Evolutionary conservation across 2,329 filamentous ascomycete genomes (phyloP).

Genomic region (Trichoderma arundinaceum): DNA sequence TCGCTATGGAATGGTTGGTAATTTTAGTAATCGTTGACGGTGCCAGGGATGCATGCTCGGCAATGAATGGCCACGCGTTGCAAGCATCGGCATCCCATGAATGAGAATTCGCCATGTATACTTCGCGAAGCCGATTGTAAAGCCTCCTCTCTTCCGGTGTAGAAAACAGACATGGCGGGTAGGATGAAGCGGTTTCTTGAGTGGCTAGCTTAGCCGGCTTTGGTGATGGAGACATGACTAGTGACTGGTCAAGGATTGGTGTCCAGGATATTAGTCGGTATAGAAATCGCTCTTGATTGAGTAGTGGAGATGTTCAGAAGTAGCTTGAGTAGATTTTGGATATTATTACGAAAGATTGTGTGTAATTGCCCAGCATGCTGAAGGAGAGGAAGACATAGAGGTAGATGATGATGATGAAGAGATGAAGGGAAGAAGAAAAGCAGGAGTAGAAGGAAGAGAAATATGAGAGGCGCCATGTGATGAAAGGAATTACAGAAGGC

Average conservation of each 20-base stretch:
- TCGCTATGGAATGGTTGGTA: conserved; percentile 25
- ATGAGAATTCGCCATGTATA: background rate
- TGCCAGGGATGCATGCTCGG: conserved; percentile 27
- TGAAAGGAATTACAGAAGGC: too few relatives aligned
- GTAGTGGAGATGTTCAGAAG: too few relatives aligned
- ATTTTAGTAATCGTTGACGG: conserved; percentile 26
- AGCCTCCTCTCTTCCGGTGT: conserved; percentile 15
- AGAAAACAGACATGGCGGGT: conserved; percentile 20
- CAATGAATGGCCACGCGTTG: conserved; percentile 23
- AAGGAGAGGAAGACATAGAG: too few relatives aligned
- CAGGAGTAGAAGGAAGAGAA: too few relatives aligned
- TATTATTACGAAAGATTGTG: too few relatives aligned
- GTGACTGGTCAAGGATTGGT: background rate
- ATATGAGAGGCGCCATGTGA: too few relatives aligned
- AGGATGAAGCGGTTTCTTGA: background rate
- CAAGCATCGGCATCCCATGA: conserved; percentile 27
- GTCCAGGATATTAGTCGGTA: too few relatives aligned
- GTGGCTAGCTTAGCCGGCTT: background rate
- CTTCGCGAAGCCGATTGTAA: background rate
- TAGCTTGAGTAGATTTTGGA: too few relatives aligned
- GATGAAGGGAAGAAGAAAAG: too few relatives aligned
- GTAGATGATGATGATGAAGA: too few relatives aligned
- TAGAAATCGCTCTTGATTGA: too few relatives aligned
- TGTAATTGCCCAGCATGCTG: too few relatives aligned
- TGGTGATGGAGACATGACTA: background rate